These are phyloP conservation scores for Bocquillonia castaneifolia DNA, from an alignment of 441 rosid genomes.

Conservation along the genomic window DNA sequence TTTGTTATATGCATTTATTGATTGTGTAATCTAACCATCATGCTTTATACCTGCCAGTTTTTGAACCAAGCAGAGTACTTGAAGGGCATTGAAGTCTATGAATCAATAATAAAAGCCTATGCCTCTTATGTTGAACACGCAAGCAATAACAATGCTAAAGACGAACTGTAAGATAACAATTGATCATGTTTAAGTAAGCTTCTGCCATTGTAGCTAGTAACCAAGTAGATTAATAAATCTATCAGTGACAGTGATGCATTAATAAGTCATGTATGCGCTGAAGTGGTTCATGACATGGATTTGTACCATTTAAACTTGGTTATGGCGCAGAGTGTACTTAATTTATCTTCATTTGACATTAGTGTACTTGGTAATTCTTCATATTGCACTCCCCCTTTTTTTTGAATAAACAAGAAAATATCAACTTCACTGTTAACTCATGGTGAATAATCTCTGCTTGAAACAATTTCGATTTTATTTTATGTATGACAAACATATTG, in stretches of 20 bases:
- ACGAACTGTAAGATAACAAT: conserved; percentile 27
- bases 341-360: background rate
- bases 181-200: background rate
- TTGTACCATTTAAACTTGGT: background rate
- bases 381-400: too few relatives aligned
- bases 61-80: conserved; percentile 68
- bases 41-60: conserved; percentile 46
- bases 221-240: background rate
- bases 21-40: background rate
- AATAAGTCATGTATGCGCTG: background rate
- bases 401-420: too few relatives aligned
- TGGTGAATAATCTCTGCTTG: too few relatives aligned
- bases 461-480: too few relatives aligned
- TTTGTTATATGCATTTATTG: conserved; percentile 1
- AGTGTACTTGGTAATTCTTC: background rate
- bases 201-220: background rate
- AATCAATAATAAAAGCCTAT: conserved; percentile 61
- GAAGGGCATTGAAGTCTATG: conserved; percentile 74
- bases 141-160: conserved; percentile 23
- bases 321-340: background rate
- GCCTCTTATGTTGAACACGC: conserved; percentile 40
- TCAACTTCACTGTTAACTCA: too few relatives aligned
- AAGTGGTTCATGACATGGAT: background rate
- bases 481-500: too few relatives aligned
- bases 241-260: conserved; percentile 15